phyloP scores from a whole-genome alignment of 2,329 filamentous ascomycete species.

The Aphanoascus verrucosus region DNA sequence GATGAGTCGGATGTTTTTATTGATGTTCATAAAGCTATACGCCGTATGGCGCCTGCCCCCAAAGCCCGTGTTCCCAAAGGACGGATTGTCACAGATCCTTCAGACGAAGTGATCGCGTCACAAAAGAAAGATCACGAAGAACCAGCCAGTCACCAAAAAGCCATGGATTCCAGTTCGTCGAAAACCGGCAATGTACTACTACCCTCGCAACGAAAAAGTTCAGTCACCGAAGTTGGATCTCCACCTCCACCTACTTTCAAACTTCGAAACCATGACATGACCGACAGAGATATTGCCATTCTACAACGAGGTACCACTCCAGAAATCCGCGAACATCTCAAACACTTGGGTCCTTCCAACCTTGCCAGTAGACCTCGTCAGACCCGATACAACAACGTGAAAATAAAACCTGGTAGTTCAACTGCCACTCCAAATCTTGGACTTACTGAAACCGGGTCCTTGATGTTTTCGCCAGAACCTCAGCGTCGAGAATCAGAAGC shows the following conservation, averaged over 20 bases:
- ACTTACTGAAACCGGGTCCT: background rate
- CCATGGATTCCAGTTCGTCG: slow-evolving; percentile 14
- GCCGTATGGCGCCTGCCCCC: slow-evolving; percentile 74
- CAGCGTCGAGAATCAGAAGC: slow-evolving; percentile 22
- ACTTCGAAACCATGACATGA: slow-evolving; percentile 28
- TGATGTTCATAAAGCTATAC: slow-evolving; percentile 95
- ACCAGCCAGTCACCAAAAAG: background rate
- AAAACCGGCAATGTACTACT: slow-evolving; percentile 18
- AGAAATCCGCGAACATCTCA: slow-evolving; percentile 49
- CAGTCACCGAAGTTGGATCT: slow-evolving; percentile 22
- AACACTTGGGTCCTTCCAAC: slow-evolving; percentile 55
- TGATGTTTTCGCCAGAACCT: slow-evolving; percentile 21
- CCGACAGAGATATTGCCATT: slow-evolving; percentile 23
- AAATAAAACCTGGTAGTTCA: slow-evolving; percentile 50
- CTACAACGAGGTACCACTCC: slow-evolving; percentile 44
- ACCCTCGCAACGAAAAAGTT: slow-evolving; percentile 24
- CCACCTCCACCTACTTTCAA: slow-evolving; percentile 32
- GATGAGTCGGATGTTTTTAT: slow-evolving; percentile 98
- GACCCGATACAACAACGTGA: slow-evolving; percentile 53
- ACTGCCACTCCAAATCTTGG: background rate
- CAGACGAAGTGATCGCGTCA: background rate
- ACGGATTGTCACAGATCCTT: slow-evolving; percentile 41
- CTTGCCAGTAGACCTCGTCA: slow-evolving; percentile 49
- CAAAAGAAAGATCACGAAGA: background rate
- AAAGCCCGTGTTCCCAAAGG: slow-evolving; percentile 57